A percentile compares a stretch with the other conserved stretches of the same genome.
These are phyloP conservation scores for Beauveria brongniartii DNA, from an alignment of 2,329 filamentous ascomycete species.

Conservation along the genomic window DNA sequence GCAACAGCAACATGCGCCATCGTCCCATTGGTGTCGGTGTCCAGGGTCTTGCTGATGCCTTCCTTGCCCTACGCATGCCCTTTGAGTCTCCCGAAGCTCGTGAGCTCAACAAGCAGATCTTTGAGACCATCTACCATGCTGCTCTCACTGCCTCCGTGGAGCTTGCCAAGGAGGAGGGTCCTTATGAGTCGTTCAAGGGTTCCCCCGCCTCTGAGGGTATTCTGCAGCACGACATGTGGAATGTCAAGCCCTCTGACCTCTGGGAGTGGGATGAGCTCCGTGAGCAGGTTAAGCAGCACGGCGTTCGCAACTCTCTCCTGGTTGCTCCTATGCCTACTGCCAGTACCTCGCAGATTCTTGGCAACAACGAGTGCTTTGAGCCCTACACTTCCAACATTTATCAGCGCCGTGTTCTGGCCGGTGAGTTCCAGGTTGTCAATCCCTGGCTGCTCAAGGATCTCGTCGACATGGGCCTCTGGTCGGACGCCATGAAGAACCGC, in stretches of 20 bases:
- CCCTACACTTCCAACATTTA: slow-evolving; percentile 99
- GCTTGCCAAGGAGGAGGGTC: slow-evolving; percentile 71
- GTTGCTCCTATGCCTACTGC: slow-evolving; percentile 97
- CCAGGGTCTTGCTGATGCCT: slow-evolving; percentile 94
- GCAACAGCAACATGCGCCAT: slow-evolving; percentile 95
- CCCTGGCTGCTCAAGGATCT: slow-evolving; percentile 97
- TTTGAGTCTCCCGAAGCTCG: slow-evolving; percentile 95
- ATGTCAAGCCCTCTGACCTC: slow-evolving; percentile 82
- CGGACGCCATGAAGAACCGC: slow-evolving; percentile 99
- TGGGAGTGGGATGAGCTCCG: slow-evolving; percentile 95
- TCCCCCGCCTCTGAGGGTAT: slow-evolving; percentile 92
- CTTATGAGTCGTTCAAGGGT: slow-evolving; percentile 86
- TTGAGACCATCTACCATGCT: slow-evolving; percentile 98
- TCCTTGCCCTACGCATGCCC: slow-evolving; percentile 91
- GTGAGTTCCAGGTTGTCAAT: slow-evolving; percentile 99
- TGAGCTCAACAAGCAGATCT: slow-evolving; percentile 95
- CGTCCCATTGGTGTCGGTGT: slow-evolving; percentile 94
- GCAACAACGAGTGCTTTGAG: slow-evolving; percentile 99
- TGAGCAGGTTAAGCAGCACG: slow-evolving; percentile 83
- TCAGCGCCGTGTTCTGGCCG: slow-evolving; percentile 92
- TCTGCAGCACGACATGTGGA: slow-evolving; percentile 98
- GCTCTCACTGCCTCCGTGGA: slow-evolving; percentile 84
- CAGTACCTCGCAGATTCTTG: slow-evolving; percentile 93
- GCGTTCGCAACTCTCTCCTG: slow-evolving; percentile 90
- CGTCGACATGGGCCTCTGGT: slow-evolving; percentile 96